These are phyloP conservation scores for Anthostomella pinea DNA, from an alignment of 2,329 filamentous ascomycete species.

Conservation along the genomic window DNA sequence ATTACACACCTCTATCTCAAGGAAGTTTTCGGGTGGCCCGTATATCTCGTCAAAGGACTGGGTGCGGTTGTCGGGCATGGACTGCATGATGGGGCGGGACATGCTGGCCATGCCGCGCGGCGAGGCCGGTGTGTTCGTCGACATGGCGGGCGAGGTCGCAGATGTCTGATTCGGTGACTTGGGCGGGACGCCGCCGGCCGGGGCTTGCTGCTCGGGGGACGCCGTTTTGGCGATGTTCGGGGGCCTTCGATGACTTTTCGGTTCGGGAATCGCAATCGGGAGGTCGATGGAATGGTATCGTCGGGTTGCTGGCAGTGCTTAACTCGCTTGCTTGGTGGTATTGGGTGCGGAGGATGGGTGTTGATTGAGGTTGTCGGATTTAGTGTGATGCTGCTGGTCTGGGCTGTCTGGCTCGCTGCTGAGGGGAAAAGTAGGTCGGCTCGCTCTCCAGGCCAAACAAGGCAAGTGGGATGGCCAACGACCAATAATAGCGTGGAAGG, in stretches of 20 bases:
- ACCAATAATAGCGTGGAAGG: slow-evolving; percentile 7
- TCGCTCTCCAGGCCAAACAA: slow-evolving; percentile 3
- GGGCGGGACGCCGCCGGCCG: slow-evolving; percentile 18
- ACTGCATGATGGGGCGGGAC: slow-evolving; percentile 58
- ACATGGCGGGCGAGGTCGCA: slow-evolving; percentile 5
- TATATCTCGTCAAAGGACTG: slow-evolving; percentile 99
- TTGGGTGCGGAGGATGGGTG: not conserved
- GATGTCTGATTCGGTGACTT: slow-evolving; percentile 17
- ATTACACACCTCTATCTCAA: slow-evolving; percentile 83
- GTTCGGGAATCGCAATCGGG: not conserved
- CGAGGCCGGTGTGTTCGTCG: slow-evolving; percentile 11
- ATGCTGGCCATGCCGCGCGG: slow-evolving; percentile 31
- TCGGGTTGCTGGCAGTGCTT: not conserved
- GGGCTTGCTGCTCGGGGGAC: slow-evolving; percentile 23
- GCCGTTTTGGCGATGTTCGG: slow-evolving; percentile 27
- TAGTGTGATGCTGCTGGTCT: too few species aligned
- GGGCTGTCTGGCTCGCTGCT: slow-evolving; percentile 2
- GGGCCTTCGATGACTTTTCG: slow-evolving; percentile 1
- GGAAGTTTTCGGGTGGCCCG: slow-evolving; percentile 95
- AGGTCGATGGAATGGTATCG: not conserved
- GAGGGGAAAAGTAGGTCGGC: not conserved
- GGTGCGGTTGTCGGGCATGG: slow-evolving; percentile 71
- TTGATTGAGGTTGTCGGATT: slow-evolving; percentile 6
- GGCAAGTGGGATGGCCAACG: slow-evolving; percentile 13
- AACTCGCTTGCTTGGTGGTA: too few species aligned